Conservation (phyloP, 2,329 filamentous ascomycete species). For the Aureobasidium vineae region DNA sequence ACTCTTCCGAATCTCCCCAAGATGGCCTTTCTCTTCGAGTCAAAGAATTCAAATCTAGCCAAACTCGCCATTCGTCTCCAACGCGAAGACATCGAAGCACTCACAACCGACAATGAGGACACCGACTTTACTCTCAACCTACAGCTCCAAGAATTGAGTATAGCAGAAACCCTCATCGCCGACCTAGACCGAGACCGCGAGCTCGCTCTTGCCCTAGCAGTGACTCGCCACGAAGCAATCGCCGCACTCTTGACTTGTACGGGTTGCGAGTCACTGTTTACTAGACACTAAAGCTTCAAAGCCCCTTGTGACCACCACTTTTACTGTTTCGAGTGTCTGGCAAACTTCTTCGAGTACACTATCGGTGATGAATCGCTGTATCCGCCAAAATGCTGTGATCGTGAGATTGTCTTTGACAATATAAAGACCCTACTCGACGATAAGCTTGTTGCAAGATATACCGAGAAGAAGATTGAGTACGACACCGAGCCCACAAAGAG, state of each 20-base stretch:
- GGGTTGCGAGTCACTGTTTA: neutral
- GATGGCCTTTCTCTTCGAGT: neutral
- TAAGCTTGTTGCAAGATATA: neutral
- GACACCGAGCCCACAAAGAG: neutral
- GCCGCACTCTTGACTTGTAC: neutral
- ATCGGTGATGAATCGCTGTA: neutral
- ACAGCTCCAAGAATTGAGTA: neutral
- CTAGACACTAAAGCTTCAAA: neutral
- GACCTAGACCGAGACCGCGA: neutral
- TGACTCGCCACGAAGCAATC: neutral
- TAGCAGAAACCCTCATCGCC: neutral
- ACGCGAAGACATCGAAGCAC: neutral
- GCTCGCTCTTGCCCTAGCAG: neutral
- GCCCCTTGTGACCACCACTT: neutral
- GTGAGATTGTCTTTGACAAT: neutral
- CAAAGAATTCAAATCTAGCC: neutral
- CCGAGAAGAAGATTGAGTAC: conserved; percentile 5
- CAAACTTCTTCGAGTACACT: conserved; percentile 2
- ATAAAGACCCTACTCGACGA: neutral
- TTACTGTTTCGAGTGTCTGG: conserved; percentile 5
- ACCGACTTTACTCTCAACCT: neutral
- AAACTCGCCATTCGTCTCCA: neutral
- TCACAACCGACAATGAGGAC: neutral
- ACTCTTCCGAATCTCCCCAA: neutral
- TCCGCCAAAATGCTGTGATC: conserved; percentile 1